phyloP scores from a whole-genome alignment of 257 asterid species.

The Rhazya stricta region DNA sequence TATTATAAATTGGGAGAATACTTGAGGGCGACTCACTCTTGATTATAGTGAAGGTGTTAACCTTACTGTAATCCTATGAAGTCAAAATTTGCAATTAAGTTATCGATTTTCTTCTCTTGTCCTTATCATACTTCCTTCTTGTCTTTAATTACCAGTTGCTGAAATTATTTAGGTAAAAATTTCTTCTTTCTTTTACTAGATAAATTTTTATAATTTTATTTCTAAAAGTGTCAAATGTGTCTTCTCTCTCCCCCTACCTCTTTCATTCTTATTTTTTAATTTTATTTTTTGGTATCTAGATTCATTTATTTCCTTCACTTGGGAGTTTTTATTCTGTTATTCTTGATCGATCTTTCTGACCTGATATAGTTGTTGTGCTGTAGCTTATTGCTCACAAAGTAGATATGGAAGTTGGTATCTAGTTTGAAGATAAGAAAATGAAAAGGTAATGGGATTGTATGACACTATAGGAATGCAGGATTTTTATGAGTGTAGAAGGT shows the following conservation, averaged over 20 bases:
- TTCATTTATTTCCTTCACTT: neutral
- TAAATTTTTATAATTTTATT: too few species aligned
- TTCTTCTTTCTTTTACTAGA: neutral
- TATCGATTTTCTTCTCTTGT: neutral
- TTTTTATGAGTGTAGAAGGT: neutral
- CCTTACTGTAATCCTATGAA: neutral
- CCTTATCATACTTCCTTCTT: neutral
- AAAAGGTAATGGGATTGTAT: neutral
- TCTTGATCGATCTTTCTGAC: neutral
- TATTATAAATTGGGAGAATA: neutral
- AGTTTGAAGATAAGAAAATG: neutral
- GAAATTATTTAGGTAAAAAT: too few species aligned
- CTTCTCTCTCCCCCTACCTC: too few species aligned
- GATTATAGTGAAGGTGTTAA: neutral
- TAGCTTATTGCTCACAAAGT: neutral
- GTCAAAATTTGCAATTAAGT: neutral
- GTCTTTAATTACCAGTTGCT: neutral
- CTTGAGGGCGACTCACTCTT: neutral
- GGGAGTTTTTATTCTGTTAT: neutral
- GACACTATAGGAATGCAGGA: neutral
- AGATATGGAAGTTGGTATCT: neutral
- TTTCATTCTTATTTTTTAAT: neutral
- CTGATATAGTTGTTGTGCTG: neutral
- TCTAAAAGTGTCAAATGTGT: neutral
- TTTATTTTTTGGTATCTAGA: neutral